Conservation (phyloP, 2,329 filamentous ascomycete species). For the Fusarium sp. region DNA sequence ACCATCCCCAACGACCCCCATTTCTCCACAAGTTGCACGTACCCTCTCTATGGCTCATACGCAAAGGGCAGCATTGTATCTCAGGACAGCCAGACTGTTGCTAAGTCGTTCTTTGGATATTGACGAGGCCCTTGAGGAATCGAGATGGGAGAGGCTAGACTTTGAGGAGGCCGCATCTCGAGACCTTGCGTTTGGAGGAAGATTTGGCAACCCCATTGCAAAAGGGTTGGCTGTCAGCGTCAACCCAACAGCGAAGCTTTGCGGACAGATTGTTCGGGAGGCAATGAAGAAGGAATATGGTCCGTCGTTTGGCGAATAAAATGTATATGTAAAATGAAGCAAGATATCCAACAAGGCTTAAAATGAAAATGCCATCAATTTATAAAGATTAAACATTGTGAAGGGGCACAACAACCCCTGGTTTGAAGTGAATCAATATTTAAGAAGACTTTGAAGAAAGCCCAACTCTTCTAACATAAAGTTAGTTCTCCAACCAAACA, state of each 20-base stretch:
- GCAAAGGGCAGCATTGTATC: constrained; percentile 76
- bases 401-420: not conserved
- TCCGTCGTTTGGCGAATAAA: constrained; percentile 59
- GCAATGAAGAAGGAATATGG: constrained; percentile 78
- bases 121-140: constrained; percentile 58
- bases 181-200: constrained; percentile 74
- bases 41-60: constrained; percentile 79
- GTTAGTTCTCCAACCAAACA: constrained; percentile 14
- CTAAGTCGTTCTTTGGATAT: constrained; percentile 56
- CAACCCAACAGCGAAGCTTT: constrained; percentile 78
- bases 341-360: constrained; percentile 13
- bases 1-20: constrained; percentile 59
- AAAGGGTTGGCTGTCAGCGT: constrained; percentile 73
- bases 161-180: constrained; percentile 74
- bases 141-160: constrained; percentile 64
- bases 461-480: constrained; percentile 50
- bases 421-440: not conserved
- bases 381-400: constrained; percentile 3
- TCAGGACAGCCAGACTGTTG: constrained; percentile 68
- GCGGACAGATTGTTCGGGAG: constrained; percentile 76
- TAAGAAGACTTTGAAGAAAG: constrained; percentile 45
- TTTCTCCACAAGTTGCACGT: constrained; percentile 75
- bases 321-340: constrained; percentile 23
- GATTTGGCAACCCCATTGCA: constrained; percentile 75
- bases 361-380: constrained; percentile 5